Percentiles rank a stretch among this genome's conserved stretches.
phyloP scores from a whole-genome alignment of 306 rosid genomes.

The Fragaria iinumae region DNA sequence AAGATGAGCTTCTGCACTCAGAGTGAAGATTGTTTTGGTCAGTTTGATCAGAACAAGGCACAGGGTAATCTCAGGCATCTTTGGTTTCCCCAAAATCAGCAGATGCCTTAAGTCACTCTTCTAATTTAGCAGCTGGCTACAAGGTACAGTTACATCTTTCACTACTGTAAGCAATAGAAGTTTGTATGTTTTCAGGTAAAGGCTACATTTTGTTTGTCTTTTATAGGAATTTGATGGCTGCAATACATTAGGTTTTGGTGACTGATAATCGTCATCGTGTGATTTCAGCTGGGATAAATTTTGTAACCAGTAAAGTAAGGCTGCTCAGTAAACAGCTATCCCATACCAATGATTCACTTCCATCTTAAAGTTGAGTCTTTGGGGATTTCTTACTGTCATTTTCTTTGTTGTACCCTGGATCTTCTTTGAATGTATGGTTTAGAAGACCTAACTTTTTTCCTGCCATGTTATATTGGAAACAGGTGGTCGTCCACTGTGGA shows the following conservation, averaged over 20 bases:
- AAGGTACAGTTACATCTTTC: slow-evolving; percentile 2
- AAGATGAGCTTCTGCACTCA: slow-evolving; percentile 3
- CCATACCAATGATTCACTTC: background rate
- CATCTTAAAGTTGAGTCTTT: slow-evolving; percentile 3
- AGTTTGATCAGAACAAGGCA: background rate
- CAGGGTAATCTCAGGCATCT: background rate
- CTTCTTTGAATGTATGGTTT: background rate
- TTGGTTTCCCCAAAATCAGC: background rate
- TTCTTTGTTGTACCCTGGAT: background rate
- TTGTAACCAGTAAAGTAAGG: background rate
- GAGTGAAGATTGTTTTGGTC: background rate
- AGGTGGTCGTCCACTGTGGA: slow-evolving; percentile 11
- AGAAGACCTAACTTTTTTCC: background rate
- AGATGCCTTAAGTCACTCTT: background rate
- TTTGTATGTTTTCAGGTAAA: background rate
- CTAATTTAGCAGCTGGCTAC: background rate
- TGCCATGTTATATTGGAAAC: slow-evolving; percentile 2
- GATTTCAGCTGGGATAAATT: background rate
- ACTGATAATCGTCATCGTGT: background rate
- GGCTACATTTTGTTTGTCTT: background rate
- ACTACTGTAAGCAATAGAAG: background rate
- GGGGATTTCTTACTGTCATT: background rate
- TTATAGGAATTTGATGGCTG: background rate
- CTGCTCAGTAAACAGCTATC: background rate
- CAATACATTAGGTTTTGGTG: slow-evolving; percentile 3